Conservation (phyloP, 2,329 filamentous ascomycete genomes). For the Curvularia sp. region DNA sequence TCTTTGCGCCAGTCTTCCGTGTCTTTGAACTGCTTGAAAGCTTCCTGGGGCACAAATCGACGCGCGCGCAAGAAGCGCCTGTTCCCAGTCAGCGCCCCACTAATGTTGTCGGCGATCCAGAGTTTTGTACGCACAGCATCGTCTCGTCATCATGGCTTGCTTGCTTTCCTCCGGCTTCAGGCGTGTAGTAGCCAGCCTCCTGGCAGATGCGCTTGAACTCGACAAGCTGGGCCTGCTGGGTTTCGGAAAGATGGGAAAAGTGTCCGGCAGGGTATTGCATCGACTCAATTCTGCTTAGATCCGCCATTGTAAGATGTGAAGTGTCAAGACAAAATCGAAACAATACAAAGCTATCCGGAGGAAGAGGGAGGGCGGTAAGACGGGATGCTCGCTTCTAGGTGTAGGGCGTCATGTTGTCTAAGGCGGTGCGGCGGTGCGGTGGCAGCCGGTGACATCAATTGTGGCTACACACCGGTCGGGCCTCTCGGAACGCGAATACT, state of each 20-base stretch:
- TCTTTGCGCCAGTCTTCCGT: slow-evolving; percentile 87
- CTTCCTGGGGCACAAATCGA: slow-evolving; percentile 78
- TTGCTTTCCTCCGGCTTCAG: slow-evolving; percentile 48
- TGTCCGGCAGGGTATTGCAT: slow-evolving; percentile 76
- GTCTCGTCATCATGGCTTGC: slow-evolving; percentile 75
- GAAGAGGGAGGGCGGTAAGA: slow-evolving; percentile 19
- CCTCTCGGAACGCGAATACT: slow-evolving; percentile 24
- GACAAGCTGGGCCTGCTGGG: slow-evolving; percentile 70
- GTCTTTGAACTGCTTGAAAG: slow-evolving; percentile 82
- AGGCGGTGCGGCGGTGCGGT: slow-evolving; percentile 34
- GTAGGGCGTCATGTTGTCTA: slow-evolving; percentile 36
- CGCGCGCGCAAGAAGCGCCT: slow-evolving; percentile 88
- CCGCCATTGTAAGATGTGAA: slow-evolving; percentile 35
- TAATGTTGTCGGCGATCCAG: slow-evolving; percentile 10
- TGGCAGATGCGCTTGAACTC: slow-evolving; percentile 74
- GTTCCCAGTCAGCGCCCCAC: slow-evolving; percentile 38
- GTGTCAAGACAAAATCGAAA: slow-evolving; percentile 1
- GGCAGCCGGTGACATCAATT: slow-evolving; percentile 36
- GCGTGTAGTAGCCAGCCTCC: slow-evolving; percentile 69
- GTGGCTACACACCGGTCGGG: slow-evolving; percentile 24
- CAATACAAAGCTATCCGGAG: slow-evolving; percentile 5
- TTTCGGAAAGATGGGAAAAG: slow-evolving; percentile 73
- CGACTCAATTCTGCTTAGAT: slow-evolving; percentile 49
- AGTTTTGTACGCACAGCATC: slow-evolving; percentile 63
- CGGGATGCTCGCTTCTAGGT: slow-evolving; percentile 25